A percentile compares a stretch with the other conserved stretches of the same genome.
phyloP scores from a whole-genome alignment of 768 basidiomycete species.

The Cystofilobasidium capitatum region DNA sequence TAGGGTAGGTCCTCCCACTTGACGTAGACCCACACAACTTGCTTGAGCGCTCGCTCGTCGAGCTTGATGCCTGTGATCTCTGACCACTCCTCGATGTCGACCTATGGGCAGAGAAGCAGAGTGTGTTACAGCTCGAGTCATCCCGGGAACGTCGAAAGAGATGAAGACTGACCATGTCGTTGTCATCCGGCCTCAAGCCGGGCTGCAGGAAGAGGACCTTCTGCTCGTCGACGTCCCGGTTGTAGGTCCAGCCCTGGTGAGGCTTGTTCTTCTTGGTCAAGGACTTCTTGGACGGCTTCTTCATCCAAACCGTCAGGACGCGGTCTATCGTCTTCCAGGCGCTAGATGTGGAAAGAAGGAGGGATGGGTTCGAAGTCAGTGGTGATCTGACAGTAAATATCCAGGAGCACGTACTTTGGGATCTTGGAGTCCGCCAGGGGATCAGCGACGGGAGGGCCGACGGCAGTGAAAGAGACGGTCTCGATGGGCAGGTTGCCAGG shows the following conservation, averaged over 20 bases:
- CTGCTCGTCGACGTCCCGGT: constrained; percentile 20
- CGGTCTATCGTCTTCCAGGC: constrained; percentile 64
- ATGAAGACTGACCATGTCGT: constrained; percentile 46
- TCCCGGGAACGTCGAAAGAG: background rate
- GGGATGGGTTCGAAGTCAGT: no score
- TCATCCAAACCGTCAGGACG: constrained; percentile 66
- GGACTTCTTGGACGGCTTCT: constrained; percentile 32
- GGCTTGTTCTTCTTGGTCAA: constrained; percentile 34
- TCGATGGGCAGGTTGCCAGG: background rate
- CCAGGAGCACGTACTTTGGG: constrained; percentile 42
- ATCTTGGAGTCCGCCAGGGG: constrained; percentile 63
- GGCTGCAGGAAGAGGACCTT: constrained; percentile 44
- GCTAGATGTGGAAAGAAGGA: background rate
- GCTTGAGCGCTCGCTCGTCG: constrained; percentile 38
- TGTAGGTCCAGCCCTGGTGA: constrained; percentile 25
- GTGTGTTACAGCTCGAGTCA: background rate
- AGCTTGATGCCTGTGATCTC: constrained; percentile 43
- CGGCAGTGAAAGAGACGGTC: constrained; percentile 12
- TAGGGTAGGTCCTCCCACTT: constrained; percentile 23
- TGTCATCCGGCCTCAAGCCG: constrained; percentile 56
- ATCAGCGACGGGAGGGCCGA: constrained; percentile 45
- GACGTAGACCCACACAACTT: constrained; percentile 19
- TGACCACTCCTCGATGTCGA: constrained; percentile 53
- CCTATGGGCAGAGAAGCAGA: background rate
- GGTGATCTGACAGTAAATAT: background rate